Percentiles rank a stretch among this genome's conserved stretches.
These are phyloP conservation scores for Botrytis cinerea DNA, from an alignment of 2,329 filamentous ascomycete species.

Conservation along the genomic window DNA sequence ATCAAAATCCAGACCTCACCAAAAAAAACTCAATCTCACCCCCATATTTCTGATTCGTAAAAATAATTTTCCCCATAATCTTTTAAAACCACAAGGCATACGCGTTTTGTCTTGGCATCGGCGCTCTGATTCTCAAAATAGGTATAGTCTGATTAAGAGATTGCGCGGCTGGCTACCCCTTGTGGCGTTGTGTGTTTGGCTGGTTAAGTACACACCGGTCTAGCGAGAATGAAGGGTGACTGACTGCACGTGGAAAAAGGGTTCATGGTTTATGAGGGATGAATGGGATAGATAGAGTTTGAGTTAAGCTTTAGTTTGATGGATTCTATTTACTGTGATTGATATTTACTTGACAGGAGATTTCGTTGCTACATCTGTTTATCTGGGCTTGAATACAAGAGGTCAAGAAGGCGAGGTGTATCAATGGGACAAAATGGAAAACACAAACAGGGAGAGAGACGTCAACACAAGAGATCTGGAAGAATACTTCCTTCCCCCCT, in stretches of 20 bases:
- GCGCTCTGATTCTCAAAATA: not conserved
- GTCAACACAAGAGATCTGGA: not conserved
- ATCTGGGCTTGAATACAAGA: not conserved
- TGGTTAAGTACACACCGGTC: constrained; percentile 1
- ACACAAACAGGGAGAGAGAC: not conserved
- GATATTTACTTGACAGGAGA: not conserved
- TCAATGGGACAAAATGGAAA: not conserved
- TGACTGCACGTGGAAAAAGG: not conserved
- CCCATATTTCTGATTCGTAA: not conserved
- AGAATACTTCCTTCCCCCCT: not conserved
- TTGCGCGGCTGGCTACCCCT: constrained; percentile 14
- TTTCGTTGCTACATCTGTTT: not conserved
- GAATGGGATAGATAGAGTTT: not conserved
- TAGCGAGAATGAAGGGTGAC: constrained; percentile 3
- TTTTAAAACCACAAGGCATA: constrained; percentile 2
- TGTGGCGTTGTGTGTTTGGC: constrained; percentile 9
- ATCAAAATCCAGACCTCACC: not conserved
- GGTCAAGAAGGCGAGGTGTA: not conserved
- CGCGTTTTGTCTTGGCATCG: constrained; percentile 5
- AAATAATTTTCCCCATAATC: not conserved
- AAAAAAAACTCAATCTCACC: not conserved
- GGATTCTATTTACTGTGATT: not conserved
- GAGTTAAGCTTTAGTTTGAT: not conserved
- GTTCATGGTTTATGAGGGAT: not conserved
- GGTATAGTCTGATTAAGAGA: not conserved